phyloP scores from a whole-genome alignment of 73 alveolate genomes.

The Tetrahymena elliotti region DNA sequence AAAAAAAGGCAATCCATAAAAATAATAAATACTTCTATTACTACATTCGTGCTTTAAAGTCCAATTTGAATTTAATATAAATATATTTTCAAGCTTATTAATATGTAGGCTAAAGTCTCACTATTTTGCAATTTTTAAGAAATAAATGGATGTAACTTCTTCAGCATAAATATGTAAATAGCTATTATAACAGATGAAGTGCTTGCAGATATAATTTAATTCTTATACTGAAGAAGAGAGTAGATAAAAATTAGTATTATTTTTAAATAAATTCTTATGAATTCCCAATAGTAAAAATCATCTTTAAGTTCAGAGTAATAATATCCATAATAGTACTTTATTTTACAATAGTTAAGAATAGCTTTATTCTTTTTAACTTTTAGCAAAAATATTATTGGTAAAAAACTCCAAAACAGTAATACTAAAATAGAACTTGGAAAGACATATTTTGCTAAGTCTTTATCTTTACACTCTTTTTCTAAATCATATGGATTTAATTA shows the following conservation, averaged over 20 bases:
- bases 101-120: not conserved
- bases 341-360: not conserved
- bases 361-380: too few species aligned
- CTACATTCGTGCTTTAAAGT: too few species aligned
- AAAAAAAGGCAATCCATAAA: not conserved
- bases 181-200: too few species aligned
- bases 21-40: not conserved
- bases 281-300: not conserved
- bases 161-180: too few species aligned
- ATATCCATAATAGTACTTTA: not conserved
- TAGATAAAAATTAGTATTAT: too few species aligned
- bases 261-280: not conserved
- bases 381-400: not conserved
- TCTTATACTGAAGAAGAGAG: too few species aligned
- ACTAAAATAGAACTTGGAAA: not conserved
- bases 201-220: too few species aligned
- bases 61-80: too few species aligned
- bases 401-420: not conserved
- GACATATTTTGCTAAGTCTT: too few species aligned
- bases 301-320: not conserved
- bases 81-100: not conserved
- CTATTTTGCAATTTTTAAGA: not conserved
- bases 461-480: not conserved
- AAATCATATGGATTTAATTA: not conserved
- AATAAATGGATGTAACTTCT: too few species aligned